Percentiles rank a stretch among this genome's conserved stretches.
Conservation (phyloP, 2,329 filamentous ascomycete species). For the Diaporthe vaccinii region DNA sequence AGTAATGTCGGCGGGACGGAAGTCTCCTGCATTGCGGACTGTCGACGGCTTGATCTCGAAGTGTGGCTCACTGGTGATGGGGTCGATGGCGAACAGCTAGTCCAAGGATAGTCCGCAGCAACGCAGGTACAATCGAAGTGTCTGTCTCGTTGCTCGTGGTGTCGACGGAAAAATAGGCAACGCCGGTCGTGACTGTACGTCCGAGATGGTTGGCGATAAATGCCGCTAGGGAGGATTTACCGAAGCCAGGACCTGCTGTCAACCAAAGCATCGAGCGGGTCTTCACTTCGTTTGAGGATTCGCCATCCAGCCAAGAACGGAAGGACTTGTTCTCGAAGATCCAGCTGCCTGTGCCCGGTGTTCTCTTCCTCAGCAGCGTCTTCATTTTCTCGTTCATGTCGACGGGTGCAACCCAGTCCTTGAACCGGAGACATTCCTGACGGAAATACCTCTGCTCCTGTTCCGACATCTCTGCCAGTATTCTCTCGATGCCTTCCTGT, state of each 20-base stretch:
- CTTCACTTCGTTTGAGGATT: neutral
- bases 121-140: neutral
- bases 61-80: neutral
- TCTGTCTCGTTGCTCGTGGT: slow-evolving; percentile 2
- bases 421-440: neutral
- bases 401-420: neutral
- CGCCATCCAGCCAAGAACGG: neutral
- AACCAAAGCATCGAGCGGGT: neutral
- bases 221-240: neutral
- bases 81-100: neutral
- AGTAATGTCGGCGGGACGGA: neutral
- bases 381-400: slow-evolving; percentile 10
- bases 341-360: neutral
- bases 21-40: neutral
- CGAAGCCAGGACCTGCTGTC: slow-evolving; percentile 6
- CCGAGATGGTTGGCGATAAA: neutral
- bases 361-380: slow-evolving; percentile 6
- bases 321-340: neutral
- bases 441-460: neutral
- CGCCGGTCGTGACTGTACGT: neutral
- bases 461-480: neutral
- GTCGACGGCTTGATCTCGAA: slow-evolving; percentile 1
- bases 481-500: neutral
- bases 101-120: neutral
- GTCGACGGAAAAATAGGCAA: slow-evolving; percentile 3